Evolutionary conservation across 371 early-diverging fungal species (phyloP).

Genomic region (Vairimorpha apis): DNA sequence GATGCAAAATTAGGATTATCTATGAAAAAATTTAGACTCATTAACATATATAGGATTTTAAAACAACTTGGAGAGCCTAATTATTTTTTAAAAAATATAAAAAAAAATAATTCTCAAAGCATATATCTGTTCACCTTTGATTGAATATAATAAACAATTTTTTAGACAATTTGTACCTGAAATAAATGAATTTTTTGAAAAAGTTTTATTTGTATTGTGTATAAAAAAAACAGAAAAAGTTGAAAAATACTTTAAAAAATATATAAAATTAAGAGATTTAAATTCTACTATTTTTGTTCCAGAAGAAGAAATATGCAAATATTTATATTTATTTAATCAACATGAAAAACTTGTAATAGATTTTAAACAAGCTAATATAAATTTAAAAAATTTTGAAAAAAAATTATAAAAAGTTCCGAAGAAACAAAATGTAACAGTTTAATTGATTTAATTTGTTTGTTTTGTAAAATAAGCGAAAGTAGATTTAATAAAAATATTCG

Average conservation of each 20-base stretch:
- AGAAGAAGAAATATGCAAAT: slow-evolving; percentile 7
- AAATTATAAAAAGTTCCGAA: too few relatives aligned
- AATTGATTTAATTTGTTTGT: too few relatives aligned
- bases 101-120: neutral
- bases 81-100: neutral
- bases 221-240: neutral
- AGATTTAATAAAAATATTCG: too few relatives aligned
- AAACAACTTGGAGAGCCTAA: neutral
- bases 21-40: neutral
- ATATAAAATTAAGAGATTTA: neutral
- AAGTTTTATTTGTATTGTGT: neutral
- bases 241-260: slow-evolving; percentile 4
- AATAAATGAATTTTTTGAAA: slow-evolving; percentile 4
- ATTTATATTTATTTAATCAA: slow-evolving; percentile 2
- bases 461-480: too few relatives aligned
- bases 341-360: neutral
- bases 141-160: slow-evolving; percentile 1
- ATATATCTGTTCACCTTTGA: neutral
- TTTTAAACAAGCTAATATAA: neutral
- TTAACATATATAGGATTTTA: neutral
- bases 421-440: too few relatives aligned
- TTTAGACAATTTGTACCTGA: too few relatives aligned
- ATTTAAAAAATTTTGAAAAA: neutral
- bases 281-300: neutral
- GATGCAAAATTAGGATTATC: neutral